Percentiles rank a stretch among this genome's conserved stretches.
phyloP scores from a whole-genome alignment of 495 filamentous ascomycete species.

The Neurospora sp. region DNA sequence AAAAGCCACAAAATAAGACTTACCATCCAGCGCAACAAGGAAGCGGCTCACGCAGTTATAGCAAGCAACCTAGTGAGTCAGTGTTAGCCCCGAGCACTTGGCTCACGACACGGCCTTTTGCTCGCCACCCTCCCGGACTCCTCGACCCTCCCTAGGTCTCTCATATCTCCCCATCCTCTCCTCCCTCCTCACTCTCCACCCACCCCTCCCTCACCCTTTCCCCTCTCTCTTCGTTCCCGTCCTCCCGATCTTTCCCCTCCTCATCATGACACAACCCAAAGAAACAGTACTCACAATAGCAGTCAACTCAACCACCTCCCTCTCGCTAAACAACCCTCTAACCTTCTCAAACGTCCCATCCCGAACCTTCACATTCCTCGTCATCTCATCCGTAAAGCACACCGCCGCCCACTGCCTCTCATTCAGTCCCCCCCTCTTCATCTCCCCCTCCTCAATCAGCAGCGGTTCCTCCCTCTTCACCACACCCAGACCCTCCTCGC shows the following conservation, averaged over 20 bases:
- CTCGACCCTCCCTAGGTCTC: too few species aligned
- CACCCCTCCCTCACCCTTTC: too few species aligned
- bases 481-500: slow-evolving; percentile 35
- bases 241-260: too few species aligned
- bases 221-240: too few species aligned
- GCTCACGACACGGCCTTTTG: too few species aligned
- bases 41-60: slow-evolving; percentile 87
- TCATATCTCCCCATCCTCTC: too few species aligned
- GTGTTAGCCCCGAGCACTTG: too few species aligned
- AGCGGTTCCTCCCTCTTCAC: slow-evolving; percentile 14
- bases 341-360: slow-evolving; percentile 53
- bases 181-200: too few species aligned
- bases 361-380: slow-evolving; percentile 49
- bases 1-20: slow-evolving; percentile 15
- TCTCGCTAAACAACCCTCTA: slow-evolving; percentile 48
- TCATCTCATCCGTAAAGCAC: slow-evolving; percentile 68
- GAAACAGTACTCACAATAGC: slow-evolving; percentile 58
- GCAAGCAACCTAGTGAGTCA: too few species aligned
- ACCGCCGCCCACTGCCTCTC: slow-evolving; percentile 54
- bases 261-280: too few species aligned
- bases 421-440: slow-evolving; percentile 26
- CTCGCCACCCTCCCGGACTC: too few species aligned
- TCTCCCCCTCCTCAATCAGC: background rate
- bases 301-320: slow-evolving; percentile 68
- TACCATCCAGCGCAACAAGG: slow-evolving; percentile 71